These are phyloP conservation scores for Suillus placidus DNA, from an alignment of 768 basidiomycete genomes.

Conservation along the genomic window DNA sequence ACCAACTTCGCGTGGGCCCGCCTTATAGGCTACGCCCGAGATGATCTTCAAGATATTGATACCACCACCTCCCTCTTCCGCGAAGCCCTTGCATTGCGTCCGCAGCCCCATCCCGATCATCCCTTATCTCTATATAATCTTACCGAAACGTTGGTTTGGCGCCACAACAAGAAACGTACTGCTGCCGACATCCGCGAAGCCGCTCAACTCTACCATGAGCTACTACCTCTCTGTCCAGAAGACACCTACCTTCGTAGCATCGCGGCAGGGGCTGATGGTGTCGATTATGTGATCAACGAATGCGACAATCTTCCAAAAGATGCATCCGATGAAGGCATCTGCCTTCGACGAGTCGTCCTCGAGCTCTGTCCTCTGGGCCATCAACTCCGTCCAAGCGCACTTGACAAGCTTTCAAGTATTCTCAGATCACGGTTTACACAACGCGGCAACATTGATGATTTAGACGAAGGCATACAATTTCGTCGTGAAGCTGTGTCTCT, in stretches of 20 bases:
- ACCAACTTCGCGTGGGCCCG: conserved; percentile 5
- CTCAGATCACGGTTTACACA: conserved; percentile 6
- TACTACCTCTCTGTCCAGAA: too few relatives aligned
- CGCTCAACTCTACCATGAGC: too few relatives aligned
- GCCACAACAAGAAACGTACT: conserved; percentile 13
- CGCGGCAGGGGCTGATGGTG: too few relatives aligned
- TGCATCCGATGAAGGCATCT: background rate
- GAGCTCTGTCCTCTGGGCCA: background rate
- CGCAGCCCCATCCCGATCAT: conserved; percentile 11
- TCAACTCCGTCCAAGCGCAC: background rate
- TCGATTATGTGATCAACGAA: too few relatives aligned
- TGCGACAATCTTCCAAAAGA: too few relatives aligned
- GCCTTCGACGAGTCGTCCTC: background rate
- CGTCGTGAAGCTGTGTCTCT: conserved; percentile 12
- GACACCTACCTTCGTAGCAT: too few relatives aligned
- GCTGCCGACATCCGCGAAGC: conserved; percentile 21
- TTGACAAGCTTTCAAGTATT: background rate
- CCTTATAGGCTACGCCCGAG: background rate
- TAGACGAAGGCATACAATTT: conserved; percentile 15
- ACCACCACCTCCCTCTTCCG: too few relatives aligned
- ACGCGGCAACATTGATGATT: conserved; percentile 3
- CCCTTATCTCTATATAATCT: conserved; percentile 16
- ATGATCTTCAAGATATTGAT: too few relatives aligned
- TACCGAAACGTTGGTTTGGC: conserved; percentile 11
- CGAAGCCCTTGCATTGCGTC: conserved; percentile 11